A percentile compares a stretch with the other conserved stretches of the same genome.
These are phyloP conservation scores for Solanum lignicaule DNA, from an alignment of 257 asterid species.

Conservation along the genomic window DNA sequence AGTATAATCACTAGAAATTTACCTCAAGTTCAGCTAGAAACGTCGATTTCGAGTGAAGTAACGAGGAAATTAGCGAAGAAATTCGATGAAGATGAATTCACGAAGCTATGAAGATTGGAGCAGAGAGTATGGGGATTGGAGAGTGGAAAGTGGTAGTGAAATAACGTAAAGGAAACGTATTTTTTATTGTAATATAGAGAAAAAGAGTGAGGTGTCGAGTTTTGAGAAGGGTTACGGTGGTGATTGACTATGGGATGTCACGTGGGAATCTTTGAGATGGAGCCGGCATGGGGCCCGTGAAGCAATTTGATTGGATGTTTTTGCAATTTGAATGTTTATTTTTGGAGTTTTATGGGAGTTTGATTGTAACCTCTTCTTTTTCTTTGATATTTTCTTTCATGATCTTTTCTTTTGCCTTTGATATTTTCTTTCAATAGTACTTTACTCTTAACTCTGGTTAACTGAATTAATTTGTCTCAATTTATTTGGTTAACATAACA, in stretches of 20 bases:
- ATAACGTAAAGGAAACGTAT: neutral
- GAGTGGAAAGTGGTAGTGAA: neutral
- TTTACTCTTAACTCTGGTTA: neutral
- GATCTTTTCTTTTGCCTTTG: neutral
- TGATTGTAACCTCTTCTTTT: neutral
- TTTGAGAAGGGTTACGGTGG: neutral
- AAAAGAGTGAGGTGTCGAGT: neutral
- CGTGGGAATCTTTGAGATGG: neutral
- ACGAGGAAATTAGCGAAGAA: neutral
- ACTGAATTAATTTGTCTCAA: no score
- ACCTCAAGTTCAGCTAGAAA: neutral
- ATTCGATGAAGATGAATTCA: neutral
- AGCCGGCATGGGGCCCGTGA: constrained; percentile 1
- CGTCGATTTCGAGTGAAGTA: neutral
- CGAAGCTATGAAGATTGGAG: neutral
- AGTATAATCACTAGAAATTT: neutral
- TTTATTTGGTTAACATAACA: neutral
- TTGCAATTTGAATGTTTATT: neutral
- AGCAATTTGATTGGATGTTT: neutral
- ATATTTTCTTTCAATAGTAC: neutral
- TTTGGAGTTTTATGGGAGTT: neutral
- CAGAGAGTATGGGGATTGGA: neutral
- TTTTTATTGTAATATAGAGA: no score
- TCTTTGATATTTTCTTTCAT: neutral
- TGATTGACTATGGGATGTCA: neutral